Evolutionary conservation across 2,329 filamentous ascomycete genomes (phyloP).

Genomic region (Fusarium cicatricum): DNA sequence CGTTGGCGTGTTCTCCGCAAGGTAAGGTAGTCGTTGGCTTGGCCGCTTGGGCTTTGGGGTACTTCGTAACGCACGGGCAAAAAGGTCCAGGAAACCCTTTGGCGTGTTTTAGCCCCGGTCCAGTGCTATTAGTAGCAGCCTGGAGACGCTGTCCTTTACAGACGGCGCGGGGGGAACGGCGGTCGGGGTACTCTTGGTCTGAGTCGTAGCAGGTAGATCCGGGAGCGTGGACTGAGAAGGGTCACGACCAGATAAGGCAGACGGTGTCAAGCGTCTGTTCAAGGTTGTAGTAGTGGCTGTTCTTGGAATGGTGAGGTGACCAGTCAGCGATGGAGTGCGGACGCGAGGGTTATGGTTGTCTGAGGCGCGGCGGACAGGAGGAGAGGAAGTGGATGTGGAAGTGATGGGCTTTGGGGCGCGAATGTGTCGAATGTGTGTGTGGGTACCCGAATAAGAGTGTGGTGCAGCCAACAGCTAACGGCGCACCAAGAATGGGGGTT

Average conservation of each 20-base stretch:
- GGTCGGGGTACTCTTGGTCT: slow-evolving; percentile 24
- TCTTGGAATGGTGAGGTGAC: slow-evolving; percentile 42
- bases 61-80: slow-evolving; percentile 33
- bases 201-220: slow-evolving; percentile 16
- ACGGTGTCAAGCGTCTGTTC: slow-evolving; percentile 36
- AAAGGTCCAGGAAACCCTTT: slow-evolving; percentile 32
- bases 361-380: slow-evolving; percentile 32
- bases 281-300: slow-evolving; percentile 36
- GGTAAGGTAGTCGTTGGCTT: slow-evolving; percentile 15
- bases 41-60: slow-evolving; percentile 29
- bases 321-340: slow-evolving; percentile 37
- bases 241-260: slow-evolving; percentile 22
- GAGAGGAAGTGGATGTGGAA: slow-evolving; percentile 24
- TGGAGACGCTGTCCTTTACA: slow-evolving; percentile 25
- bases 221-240: slow-evolving; percentile 14
- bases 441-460: slow-evolving; percentile 21
- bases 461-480: slow-evolving; percentile 18
- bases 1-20: slow-evolving; percentile 29
- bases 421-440: slow-evolving; percentile 27
- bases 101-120: slow-evolving; percentile 30
- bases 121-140: slow-evolving; percentile 32
- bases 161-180: slow-evolving; percentile 22
- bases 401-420: slow-evolving; percentile 15
- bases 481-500: slow-evolving; percentile 10
- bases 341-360: slow-evolving; percentile 28